Evolutionary conservation across 1,284 basidiomycete genomes (phyloP).

Genomic region (Austropuccinia psidii): DNA sequence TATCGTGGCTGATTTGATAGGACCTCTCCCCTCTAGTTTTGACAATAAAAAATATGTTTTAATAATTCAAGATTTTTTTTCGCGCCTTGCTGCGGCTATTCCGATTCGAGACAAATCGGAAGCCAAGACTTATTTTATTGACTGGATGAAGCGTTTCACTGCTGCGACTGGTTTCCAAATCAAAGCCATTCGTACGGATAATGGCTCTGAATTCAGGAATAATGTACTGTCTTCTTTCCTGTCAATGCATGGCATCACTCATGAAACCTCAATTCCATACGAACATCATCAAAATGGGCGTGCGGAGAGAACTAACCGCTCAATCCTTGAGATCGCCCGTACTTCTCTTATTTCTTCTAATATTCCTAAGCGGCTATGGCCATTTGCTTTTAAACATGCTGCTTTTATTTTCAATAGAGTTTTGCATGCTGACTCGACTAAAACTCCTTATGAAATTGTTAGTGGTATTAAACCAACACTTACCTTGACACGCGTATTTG

Average conservation of each 20-base stretch:
- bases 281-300: conserved; percentile 9
- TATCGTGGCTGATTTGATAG: not conserved
- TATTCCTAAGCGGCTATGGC: not conserved
- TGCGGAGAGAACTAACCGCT: not conserved
- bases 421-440: not conserved
- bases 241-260: not conserved
- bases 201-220: not conserved
- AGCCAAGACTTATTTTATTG: not conserved
- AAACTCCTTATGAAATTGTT: not conserved
- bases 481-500: no score
- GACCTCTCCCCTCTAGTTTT: not conserved
- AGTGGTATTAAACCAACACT: no score
- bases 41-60: not conserved
- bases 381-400: not conserved
- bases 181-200: not conserved
- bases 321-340: not conserved
- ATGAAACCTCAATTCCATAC: not conserved
- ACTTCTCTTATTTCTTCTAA: not conserved
- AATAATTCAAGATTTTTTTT: not conserved
- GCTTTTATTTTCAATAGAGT: conserved; percentile 4
- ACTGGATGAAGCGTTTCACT: not conserved
- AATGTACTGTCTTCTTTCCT: not conserved
- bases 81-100: not conserved
- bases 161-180: not conserved
- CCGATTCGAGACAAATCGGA: not conserved